Percentiles rank a stretch among this genome's conserved stretches.
Conservation (phyloP, 2,329 filamentous ascomycete genomes). For the Madurella mycetomatis region DNA sequence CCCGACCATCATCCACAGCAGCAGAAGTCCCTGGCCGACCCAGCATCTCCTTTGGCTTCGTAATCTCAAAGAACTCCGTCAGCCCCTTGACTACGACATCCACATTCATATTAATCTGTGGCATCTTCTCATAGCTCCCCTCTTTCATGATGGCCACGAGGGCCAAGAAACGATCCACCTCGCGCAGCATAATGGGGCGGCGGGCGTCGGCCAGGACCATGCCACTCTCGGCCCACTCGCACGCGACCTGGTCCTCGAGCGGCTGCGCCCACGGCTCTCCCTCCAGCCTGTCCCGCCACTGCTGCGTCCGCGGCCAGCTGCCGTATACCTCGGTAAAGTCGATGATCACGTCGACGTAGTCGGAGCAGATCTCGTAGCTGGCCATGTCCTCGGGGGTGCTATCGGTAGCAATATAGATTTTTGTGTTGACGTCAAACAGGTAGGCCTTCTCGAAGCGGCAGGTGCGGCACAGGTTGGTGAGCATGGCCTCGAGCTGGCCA, state of each 20-base stretch:
- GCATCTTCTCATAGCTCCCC: slow-evolving; percentile 77
- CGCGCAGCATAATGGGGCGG: slow-evolving; percentile 62
- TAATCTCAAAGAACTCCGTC: slow-evolving; percentile 73
- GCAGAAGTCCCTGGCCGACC: background rate
- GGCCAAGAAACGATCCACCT: slow-evolving; percentile 70
- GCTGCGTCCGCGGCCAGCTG: slow-evolving; percentile 57
- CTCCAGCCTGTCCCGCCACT: slow-evolving; percentile 53
- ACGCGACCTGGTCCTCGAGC: slow-evolving; percentile 62
- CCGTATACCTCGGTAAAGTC: slow-evolving; percentile 96
- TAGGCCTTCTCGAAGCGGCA: slow-evolving; percentile 98
- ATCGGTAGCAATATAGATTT: slow-evolving; percentile 98
- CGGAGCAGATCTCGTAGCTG: slow-evolving; percentile 96
- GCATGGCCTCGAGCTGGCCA: slow-evolving; percentile 84
- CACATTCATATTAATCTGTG: slow-evolving; percentile 81
- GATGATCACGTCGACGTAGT: slow-evolving; percentile 97
- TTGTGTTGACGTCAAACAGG: slow-evolving; percentile 93
- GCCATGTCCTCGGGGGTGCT: slow-evolving; percentile 89
- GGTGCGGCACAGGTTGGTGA: slow-evolving; percentile 88
- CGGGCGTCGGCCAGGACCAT: slow-evolving; percentile 62
- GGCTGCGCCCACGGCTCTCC: slow-evolving; percentile 57
- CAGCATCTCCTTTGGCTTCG: slow-evolving; percentile 45
- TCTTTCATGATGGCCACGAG: slow-evolving; percentile 85
- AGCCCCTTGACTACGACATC: slow-evolving; percentile 75
- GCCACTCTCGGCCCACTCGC: slow-evolving; percentile 62
- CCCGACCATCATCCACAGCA: background rate